These are phyloP conservation scores for Gloeophyllum trabeum DNA, from an alignment of 768 basidiomycete genomes.

Conservation along the genomic window DNA sequence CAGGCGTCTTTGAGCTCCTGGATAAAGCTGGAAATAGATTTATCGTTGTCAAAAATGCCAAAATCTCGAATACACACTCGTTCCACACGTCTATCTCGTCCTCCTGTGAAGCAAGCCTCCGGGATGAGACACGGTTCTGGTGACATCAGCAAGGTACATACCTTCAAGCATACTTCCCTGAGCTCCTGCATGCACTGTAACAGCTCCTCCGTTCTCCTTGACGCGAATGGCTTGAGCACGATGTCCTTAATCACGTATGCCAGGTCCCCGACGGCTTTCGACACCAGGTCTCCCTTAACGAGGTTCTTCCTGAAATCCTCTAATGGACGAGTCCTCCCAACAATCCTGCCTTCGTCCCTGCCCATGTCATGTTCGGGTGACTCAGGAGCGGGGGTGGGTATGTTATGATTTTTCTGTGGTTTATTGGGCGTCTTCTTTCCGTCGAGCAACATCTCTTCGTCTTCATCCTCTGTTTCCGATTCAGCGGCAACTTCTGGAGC, in stretches of 20 bases:
- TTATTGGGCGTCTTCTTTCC: conserved; percentile 9
- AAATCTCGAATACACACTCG: conserved; percentile 35
- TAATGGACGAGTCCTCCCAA: conserved; percentile 65
- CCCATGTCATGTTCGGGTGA: conserved; percentile 35
- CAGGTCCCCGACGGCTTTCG: conserved; percentile 78
- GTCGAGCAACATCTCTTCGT: conserved; percentile 13
- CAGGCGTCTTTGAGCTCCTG: conserved; percentile 47
- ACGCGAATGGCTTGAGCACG: conserved; percentile 59
- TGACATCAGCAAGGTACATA: conserved; percentile 16
- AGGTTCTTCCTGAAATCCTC: conserved; percentile 68
- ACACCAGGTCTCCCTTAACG: conserved; percentile 65
- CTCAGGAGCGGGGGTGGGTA: conserved; percentile 45
- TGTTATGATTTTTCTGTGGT: conserved; percentile 12
- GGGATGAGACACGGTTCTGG: neutral
- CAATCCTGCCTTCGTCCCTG: conserved; percentile 59
- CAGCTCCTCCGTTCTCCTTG: conserved; percentile 55
- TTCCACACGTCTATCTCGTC: conserved; percentile 84
- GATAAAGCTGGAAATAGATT: conserved; percentile 48
- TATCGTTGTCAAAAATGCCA: too few relatives aligned
- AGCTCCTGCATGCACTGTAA: conserved; percentile 60
- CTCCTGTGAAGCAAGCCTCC: conserved; percentile 31
- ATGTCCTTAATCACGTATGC: conserved; percentile 61
- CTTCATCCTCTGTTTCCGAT: conserved; percentile 29
- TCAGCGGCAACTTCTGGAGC: conserved; percentile 39
- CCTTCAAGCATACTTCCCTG: conserved; percentile 56